Evolutionary conservation across 2,329 filamentous ascomycete species (phyloP), one percentile per base, ranked within the genome.

Genomic region (Zarea fungicola): DNA sequence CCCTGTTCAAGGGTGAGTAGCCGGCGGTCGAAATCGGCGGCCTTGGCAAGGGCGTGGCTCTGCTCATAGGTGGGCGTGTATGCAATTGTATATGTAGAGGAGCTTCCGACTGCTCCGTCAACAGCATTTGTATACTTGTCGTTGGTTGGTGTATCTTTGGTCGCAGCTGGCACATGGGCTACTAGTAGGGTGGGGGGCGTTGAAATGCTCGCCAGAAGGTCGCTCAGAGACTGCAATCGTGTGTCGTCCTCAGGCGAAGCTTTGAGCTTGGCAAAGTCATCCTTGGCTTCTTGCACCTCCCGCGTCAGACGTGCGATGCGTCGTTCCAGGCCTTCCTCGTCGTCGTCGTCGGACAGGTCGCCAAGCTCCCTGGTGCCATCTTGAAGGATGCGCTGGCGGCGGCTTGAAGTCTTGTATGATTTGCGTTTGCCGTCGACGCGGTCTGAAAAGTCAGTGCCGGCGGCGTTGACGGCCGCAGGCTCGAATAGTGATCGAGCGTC

Each of bases 361-460:
- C 84, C 88, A 16, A 86, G 72, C 58, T 87, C 82, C 58, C 83
- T 76, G 2, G 78, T 81, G 6, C 81, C 83, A 55, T 84, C 78
- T 49, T 81, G 70, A 35, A 82, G 68, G 49, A 83, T 77, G 45
- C 80, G 77, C 54, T 83, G 78, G 51, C 83, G 78, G 42, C 85
- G 79, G 41, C 77, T 87, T 6, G 85, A 84, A 29, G 84, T 83
- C 56, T 83, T 84, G 71, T 96, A 96, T 21, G 89, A 89, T 66
- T 87, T 89, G 54, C 88, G 81, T 65, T 92, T 92, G 40, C 82
- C 82, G 51, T 83, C 83, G 31, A 97, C 83, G 46, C 91, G 85
- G 66, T 96, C 91, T 3, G 91, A 95, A 65, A 96, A 93, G 66
- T 96, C 89, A 21, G 86, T 88, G 19, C 85, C 82, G 44, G 78